Percentiles rank a stretch among this genome's conserved stretches.
These are phyloP conservation scores for Penicillium verrucosum DNA, from an alignment of 2,329 filamentous ascomycete genomes.

Conservation along the genomic window DNA sequence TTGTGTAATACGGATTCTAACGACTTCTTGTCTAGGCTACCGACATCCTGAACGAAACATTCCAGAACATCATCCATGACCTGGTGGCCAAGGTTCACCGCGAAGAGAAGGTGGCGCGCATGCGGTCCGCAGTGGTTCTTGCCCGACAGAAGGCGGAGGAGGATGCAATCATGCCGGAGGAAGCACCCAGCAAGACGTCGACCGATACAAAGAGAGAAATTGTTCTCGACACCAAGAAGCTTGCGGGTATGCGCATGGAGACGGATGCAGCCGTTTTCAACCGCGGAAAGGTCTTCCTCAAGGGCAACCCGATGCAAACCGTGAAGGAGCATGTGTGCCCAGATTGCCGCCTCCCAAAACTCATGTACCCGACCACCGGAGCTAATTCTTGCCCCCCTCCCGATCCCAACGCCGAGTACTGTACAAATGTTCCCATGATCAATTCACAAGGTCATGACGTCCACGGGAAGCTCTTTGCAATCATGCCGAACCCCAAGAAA, in stretches of 20 bases:
- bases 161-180: conserved; percentile 32
- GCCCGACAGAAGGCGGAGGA: conserved; percentile 45
- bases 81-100: conserved; percentile 58
- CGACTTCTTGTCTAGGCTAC: conserved; percentile 6
- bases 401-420: conserved; percentile 55
- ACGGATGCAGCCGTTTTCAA: conserved; percentile 54
- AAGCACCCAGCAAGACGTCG: conserved; percentile 32
- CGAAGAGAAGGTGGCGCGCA: conserved; percentile 59
- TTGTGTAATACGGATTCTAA: neutral
- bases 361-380: conserved; percentile 56
- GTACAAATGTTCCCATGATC: conserved; percentile 58
- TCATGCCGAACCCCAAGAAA: conserved; percentile 48
- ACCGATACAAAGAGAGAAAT: conserved; percentile 32
- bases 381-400: conserved; percentile 48
- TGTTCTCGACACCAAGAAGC: conserved; percentile 35
- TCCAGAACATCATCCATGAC: conserved; percentile 60
- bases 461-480: conserved; percentile 52
- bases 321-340: conserved; percentile 59
- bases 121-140: conserved; percentile 50
- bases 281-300: conserved; percentile 52
- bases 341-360: conserved; percentile 58
- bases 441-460: conserved; percentile 59
- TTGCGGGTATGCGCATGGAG: conserved; percentile 41
- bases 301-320: conserved; percentile 57
- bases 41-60: conserved; percentile 55